Evolutionary conservation across 306 rosid species (phyloP), one percentile per base, ranked within the genome.

Genomic region (Carpinus viminea): DNA sequence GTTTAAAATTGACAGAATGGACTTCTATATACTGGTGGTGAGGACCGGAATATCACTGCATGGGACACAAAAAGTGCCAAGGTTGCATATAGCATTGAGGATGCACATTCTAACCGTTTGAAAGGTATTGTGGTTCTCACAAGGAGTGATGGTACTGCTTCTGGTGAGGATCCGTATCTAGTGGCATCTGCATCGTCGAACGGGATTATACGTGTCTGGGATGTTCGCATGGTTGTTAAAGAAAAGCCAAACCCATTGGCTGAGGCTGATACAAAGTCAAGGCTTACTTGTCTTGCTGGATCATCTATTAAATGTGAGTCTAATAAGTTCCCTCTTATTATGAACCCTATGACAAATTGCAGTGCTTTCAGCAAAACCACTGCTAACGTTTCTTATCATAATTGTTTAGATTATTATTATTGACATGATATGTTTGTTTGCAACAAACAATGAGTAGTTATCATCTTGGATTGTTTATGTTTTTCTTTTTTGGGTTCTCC

Each of bases 211-310:
- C 90, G 91, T 4, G 88, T 87, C 46, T 95, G 98, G 98, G 98
- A 95, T 87, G 93, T 92, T 83, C 98, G 98, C 16, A 86, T 86
- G 98, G 90, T 91, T 26, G 38, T 78, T 13, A 83, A 43, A 12
- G 93, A 83, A 86, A 92, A 90, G 86, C 86, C 89, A 55, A 82
- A 76, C 81, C 92, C 97, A 24, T 76, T 95, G 74, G 90, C 98
- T 4, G 98, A 95, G 86, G 90, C 87, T 55, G 87, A 90, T 77
- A 92, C 98, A 52, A 80, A 87, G 55, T 88, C 98, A 48, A 88
- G 98, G 83, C 73, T 95, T 78, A 95, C 98, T 5, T 95, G 98
- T 80, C 93, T 95, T 76, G 90, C 98, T 54, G 98, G 98, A 74
- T 81, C 98, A 28, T 82, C 90, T 87, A 36, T 95, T 38, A 92